phyloP scores from a whole-genome alignment of 1,284 basidiomycete species.

The Rhodotorula sp. region DNA sequence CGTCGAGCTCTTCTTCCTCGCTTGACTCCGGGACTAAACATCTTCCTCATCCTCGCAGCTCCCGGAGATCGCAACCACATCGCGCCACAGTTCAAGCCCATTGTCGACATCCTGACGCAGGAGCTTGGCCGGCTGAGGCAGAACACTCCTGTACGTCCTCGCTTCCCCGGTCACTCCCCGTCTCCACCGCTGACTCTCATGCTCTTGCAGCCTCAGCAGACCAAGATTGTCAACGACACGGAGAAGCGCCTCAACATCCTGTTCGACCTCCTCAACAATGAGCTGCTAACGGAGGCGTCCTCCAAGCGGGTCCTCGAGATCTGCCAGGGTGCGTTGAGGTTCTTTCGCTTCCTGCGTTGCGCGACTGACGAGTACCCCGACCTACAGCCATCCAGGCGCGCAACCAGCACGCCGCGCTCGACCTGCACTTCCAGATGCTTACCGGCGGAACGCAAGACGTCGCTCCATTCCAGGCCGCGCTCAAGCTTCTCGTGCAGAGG shows the following conservation, averaged over 20 bases:
- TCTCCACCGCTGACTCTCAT: background rate
- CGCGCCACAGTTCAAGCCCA: slow-evolving; percentile 65
- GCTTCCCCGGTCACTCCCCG: background rate
- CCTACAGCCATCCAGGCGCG: slow-evolving; percentile 40
- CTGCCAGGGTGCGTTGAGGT: slow-evolving; percentile 40
- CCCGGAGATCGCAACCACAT: slow-evolving; percentile 89
- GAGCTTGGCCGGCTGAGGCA: slow-evolving; percentile 41
- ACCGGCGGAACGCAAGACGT: slow-evolving; percentile 36
- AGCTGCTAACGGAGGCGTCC: slow-evolving; percentile 59
- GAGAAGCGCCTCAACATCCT: slow-evolving; percentile 81
- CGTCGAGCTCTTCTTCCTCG: slow-evolving; percentile 49
- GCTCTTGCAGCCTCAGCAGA: slow-evolving; percentile 65
- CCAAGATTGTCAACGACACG: slow-evolving; percentile 80
- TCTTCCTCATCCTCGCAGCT: slow-evolving; percentile 56
- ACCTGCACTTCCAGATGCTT: slow-evolving; percentile 41
- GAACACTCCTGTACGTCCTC: slow-evolving; percentile 27
- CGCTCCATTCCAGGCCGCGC: slow-evolving; percentile 42
- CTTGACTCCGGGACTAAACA: background rate
- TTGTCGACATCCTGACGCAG: slow-evolving; percentile 55
- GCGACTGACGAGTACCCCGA: background rate
- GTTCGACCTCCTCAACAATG: slow-evolving; percentile 89
- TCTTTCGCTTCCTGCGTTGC: background rate
- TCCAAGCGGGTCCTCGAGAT: slow-evolving; percentile 47
- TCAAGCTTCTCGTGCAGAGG: slow-evolving; percentile 41
- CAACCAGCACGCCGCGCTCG: slow-evolving; percentile 38